These are phyloP conservation scores for Kodamaea hsintzibuensis DNA, from an alignment of 805 yeast genomes.

Conservation along the genomic window DNA sequence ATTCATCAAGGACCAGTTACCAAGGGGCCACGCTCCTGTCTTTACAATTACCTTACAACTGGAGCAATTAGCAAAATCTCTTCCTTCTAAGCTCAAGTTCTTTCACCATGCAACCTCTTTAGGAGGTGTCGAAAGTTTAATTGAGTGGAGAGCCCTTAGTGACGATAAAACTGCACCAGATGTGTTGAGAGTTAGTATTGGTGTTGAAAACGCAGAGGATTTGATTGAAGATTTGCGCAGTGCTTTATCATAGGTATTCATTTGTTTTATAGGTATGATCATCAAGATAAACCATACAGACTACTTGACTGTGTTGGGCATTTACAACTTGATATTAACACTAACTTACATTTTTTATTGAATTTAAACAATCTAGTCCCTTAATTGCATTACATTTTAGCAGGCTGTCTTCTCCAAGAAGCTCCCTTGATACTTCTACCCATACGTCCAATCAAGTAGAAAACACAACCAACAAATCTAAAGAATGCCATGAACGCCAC, in stretches of 20 bases:
- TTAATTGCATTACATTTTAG: neutral
- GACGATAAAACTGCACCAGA: constrained; percentile 54
- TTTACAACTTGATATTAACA: too few relatives aligned
- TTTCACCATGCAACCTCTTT: constrained; percentile 92
- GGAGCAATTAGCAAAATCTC: constrained; percentile 54
- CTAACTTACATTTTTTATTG: neutral
- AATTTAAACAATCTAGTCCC: neutral
- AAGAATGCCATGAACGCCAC: constrained; percentile 62
- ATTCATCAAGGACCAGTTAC: constrained; percentile 65
- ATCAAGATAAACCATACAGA: too few relatives aligned
- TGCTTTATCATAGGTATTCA: neutral
- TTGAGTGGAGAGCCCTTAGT: constrained; percentile 86
- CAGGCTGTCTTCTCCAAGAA: constrained; percentile 1
- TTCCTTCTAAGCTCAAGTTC: constrained; percentile 65
- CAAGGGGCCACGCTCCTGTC: constrained; percentile 68
- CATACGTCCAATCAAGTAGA: constrained; percentile 46
- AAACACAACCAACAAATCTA: constrained; percentile 53
- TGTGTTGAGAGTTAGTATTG: constrained; percentile 74
- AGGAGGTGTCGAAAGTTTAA: constrained; percentile 88
- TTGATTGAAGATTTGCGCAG: constrained; percentile 59
- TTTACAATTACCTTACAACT: constrained; percentile 61
- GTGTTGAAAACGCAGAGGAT: constrained; percentile 76
- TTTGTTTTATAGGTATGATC: too few relatives aligned
- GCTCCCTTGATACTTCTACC: constrained; percentile 24
- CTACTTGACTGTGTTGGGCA: too few relatives aligned